Conservation (phyloP, 148 eudicot genomes). For the Euryodendron excelsum region DNA sequence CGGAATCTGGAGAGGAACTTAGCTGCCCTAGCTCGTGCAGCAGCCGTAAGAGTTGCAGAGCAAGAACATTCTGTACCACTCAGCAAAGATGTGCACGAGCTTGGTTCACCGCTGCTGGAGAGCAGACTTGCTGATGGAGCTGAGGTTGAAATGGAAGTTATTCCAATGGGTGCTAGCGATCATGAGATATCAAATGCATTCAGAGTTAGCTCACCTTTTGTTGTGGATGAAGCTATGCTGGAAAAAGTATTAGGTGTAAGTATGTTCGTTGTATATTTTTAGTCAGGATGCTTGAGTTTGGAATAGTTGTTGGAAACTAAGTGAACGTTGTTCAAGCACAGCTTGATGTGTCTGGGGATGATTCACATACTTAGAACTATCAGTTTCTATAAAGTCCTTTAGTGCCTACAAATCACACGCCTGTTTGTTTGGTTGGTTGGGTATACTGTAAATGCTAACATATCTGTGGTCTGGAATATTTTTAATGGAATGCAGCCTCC, state of each 20-base stretch:
- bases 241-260: constrained; percentile 94
- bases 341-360: not conserved
- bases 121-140: constrained; percentile 80
- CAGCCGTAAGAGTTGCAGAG: constrained; percentile 95
- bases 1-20: constrained; percentile 84
- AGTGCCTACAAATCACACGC: not conserved
- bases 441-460: not conserved
- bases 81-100: constrained; percentile 77
- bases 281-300: not conserved
- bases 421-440: not conserved
- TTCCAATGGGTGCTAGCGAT: constrained; percentile 81
- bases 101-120: constrained; percentile 74
- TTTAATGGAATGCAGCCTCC: constrained; percentile 68
- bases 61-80: constrained; percentile 66
- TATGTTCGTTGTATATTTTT: constrained; percentile 1
- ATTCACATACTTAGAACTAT: not conserved
- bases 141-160: constrained; percentile 97
- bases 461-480: constrained; percentile 15
- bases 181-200: constrained; percentile 76
- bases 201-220: constrained; percentile 61
- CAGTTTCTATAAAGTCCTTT: not conserved
- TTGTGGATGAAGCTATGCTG: constrained; percentile 86
- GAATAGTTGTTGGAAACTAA: not conserved
- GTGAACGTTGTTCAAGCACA: not conserved
- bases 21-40: constrained; percentile 98